Evolutionary conservation across 305 asterid species (phyloP), one percentile per base, ranked within the genome.

Genomic region (Coffea humblotiana): DNA sequence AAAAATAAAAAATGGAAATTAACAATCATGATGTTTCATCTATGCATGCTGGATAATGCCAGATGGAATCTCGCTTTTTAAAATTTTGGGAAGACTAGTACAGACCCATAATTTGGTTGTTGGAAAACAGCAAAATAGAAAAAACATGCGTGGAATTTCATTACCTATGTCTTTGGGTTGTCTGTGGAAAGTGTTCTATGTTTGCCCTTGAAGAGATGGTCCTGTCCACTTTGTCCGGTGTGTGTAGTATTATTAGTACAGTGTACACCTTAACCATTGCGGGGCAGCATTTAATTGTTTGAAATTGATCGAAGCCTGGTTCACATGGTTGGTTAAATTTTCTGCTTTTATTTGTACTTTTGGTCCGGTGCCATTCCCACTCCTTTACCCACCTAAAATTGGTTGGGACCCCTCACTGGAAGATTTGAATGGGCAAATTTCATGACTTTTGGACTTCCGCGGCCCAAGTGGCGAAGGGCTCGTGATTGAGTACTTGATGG

Each of bases 291-390:
- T 11, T 8, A n/a, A n/a, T 0, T 61, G 52, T 48, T 8, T 48
- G 52, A 12, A 48, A 48, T 48, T 48, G 52, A 48, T 48, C 52
- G 52, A 2, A 9, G 19, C 23, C 18, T 37, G n/a, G 6, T 0
- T 69, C 79, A 74, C 79, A 67, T 80, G 83, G 51, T 47, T 64
- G 51, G 49, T 65, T 14, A 69, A 18, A 16, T 64, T 37, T 48
- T 19, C 68, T 47, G 19, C 69, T 56, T 78, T 70, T n/a, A 43
- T 71, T 32, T 11, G 49, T 23, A 8, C 71, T 10, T 56, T 68
- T 52, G 23, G 40, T 69, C 13, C 67, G 54, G 79, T 71, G 27
- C 76, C 70, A 66, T 66, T n/a, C 21, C 40, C 60, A 64, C 32
- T 29, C 5, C 43, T 4, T 37, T 61, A 64, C 47, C 74, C 60